Conservation (phyloP, 768 basidiomycete genomes). For the Lentinula aciculospora region DNA sequence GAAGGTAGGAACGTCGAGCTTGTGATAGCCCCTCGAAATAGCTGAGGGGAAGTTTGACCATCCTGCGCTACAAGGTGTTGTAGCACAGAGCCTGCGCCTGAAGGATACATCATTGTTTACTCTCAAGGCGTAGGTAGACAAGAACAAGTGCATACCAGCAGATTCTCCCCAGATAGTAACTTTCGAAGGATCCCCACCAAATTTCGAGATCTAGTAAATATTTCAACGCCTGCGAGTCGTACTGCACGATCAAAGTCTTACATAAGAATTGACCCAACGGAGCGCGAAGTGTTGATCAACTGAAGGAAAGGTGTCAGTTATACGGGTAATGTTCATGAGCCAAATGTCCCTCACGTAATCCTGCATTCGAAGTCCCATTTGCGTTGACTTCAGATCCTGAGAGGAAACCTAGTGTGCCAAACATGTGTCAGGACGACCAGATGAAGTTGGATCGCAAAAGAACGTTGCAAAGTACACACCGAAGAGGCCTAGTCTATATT, state of each 20-base stretch:
- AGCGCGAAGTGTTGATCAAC: conserved; percentile 30
- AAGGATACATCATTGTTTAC: not conserved
- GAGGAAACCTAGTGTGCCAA: conserved; percentile 20
- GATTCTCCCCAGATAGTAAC: conserved; percentile 34
- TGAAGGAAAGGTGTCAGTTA: not conserved
- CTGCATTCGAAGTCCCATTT: conserved; percentile 25
- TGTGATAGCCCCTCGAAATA: conserved; percentile 26
- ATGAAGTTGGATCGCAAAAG: not conserved
- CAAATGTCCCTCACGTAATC: conserved; percentile 21
- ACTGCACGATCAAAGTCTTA: conserved; percentile 9
- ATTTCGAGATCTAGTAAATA: conserved; percentile 22
- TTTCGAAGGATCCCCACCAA: conserved; percentile 24
- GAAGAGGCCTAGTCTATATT: conserved; percentile 30
- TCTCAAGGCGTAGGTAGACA: not conserved
- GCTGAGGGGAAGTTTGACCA: conserved; percentile 24
- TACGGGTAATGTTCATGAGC: not conserved
- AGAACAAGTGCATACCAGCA: conserved; percentile 12
- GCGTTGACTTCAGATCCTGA: conserved; percentile 22
- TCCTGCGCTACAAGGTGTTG: conserved; percentile 26
- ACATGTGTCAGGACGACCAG: not conserved
- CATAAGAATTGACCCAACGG: conserved; percentile 27
- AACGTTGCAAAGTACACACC: conserved; percentile 6
- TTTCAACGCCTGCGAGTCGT: not conserved
- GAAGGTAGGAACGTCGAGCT: conserved; percentile 27
- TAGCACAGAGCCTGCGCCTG: conserved; percentile 26